Evolutionary conservation across 148 eudicot species (phyloP), one percentile per base, ranked within the genome.

Genomic region (Vaccinium vitisidaea): DNA sequence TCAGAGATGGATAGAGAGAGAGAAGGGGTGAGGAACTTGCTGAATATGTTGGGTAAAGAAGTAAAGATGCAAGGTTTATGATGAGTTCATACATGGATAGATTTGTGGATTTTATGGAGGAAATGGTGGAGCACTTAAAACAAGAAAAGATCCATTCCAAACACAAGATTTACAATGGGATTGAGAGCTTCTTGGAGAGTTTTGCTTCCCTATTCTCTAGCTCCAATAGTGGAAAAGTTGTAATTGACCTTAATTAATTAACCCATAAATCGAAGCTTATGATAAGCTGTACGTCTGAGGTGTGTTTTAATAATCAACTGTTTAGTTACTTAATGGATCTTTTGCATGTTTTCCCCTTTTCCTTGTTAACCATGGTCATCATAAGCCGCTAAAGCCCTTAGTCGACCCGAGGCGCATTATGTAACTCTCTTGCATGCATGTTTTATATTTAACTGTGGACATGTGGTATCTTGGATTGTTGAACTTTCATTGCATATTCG

Each of bases 21-120:
- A 85, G 91, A 54, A 43, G 91, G 89, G 80, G 87, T 85, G 80
- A 87, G 86, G 36, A 89, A 89, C 53, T 43, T 89, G 46, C 84
- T 89, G 10, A 89, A 89, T 46, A 82, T 89, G 84, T 86, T 89
- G 43, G 91, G 91, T 6, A 89, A 89, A 83, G 91, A 87, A 55
- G 89, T 89, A n/a, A 84, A 18, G 56, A 87, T 89, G 88, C 80
- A 89, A 82, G 91, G 91, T 87, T 83, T 69, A 18, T 87, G 83
- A 39, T 81, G 21, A 53, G 65, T 55, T 55, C 91, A 53, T 85
- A 76, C 46, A 1, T 76, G 19, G 46, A 81, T 75, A 86, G 82
- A 0, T 76, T 56, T 11, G 79, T 23, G 25, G 89, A 89, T 1
- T 89, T 89, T 23, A 39, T 36, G 36, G 61, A 63, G 70, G 89